A percentile compares a stretch with the other conserved stretches of the same genome.
These are phyloP conservation scores for Pseudocercospora ulei DNA, from an alignment of 2,329 filamentous ascomycete genomes.

Conservation along the genomic window DNA sequence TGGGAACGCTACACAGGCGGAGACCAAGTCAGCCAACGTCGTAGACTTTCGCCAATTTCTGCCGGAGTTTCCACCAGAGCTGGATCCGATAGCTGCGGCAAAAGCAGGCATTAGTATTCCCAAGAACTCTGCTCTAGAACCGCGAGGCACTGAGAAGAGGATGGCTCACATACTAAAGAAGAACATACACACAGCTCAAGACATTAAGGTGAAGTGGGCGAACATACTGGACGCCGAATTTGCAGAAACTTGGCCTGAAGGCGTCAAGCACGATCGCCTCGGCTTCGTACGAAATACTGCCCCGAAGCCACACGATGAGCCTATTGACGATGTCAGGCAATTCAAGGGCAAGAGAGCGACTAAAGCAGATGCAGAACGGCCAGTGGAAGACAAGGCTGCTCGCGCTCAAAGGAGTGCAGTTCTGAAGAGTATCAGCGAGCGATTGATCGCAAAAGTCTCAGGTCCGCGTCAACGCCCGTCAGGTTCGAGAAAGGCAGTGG, in stretches of 20 bases:
- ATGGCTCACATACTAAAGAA: constrained; percentile 4
- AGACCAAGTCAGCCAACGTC: not conserved
- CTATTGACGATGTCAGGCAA: constrained; percentile 1
- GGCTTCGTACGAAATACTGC: constrained; percentile 26
- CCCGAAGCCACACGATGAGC: constrained; percentile 7
- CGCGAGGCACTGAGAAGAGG: not conserved
- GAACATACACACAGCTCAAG: constrained; percentile 25
- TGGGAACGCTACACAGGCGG: not conserved
- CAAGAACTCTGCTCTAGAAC: constrained; percentile 11
- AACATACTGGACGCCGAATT: constrained; percentile 35
- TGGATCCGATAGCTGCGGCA: constrained; percentile 12
- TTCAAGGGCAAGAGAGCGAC: constrained; percentile 3
- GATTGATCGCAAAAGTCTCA: not conserved
- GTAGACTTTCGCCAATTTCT: constrained; percentile 15
- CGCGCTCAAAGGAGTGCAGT: not conserved
- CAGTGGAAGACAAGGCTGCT: not conserved
- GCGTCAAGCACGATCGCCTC: constrained; percentile 30
- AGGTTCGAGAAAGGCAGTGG: not conserved
- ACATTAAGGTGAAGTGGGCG: constrained; percentile 33
- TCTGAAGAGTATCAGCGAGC: not conserved
- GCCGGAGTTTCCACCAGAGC: constrained; percentile 20
- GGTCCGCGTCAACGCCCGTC: not conserved
- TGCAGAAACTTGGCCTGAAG: constrained; percentile 32
- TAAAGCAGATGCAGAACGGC: not conserved
- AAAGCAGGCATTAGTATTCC: constrained; percentile 14